Conservation (phyloP, 1,284 basidiomycete genomes). For the Anthracocystis panici-leucophaei region DNA sequence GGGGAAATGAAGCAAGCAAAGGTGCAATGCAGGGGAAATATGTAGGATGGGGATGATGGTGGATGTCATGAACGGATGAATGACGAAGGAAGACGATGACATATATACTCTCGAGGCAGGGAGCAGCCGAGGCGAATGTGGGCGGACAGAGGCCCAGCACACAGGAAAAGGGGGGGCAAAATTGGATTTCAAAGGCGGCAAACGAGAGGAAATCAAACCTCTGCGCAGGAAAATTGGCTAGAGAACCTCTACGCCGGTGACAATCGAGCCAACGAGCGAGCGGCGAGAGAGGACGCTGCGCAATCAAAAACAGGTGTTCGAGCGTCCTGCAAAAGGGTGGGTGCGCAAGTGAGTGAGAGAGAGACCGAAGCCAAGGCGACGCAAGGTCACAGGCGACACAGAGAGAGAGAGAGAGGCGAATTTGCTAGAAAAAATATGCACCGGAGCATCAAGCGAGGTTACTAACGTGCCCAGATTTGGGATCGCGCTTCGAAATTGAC, state of each 20-base stretch:
- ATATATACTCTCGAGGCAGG: slow-evolving; percentile 26
- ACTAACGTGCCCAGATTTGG: slow-evolving; percentile 16
- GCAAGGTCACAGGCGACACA: not conserved
- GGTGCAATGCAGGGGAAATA: slow-evolving; percentile 1
- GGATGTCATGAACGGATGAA: slow-evolving; percentile 15
- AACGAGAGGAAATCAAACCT: not conserved
- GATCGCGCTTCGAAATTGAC: slow-evolving; percentile 10
- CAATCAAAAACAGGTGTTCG: not conserved
- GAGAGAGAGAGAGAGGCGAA: slow-evolving; percentile 13
- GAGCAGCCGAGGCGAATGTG: not conserved
- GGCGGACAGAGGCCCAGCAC: not conserved
- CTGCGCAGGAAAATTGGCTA: no score
- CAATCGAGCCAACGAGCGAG: slow-evolving; percentile 9
- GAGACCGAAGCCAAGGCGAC: slow-evolving; percentile 2
- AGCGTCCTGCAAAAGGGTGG: slow-evolving; percentile 1
- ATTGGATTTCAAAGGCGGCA: slow-evolving; percentile 3
- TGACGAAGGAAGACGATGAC: slow-evolving; percentile 7
- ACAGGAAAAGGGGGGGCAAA: not conserved
- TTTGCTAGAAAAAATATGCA: slow-evolving; percentile 21
- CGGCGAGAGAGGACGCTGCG: not conserved
- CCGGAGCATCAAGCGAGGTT: slow-evolving; percentile 23
- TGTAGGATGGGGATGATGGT: not conserved
- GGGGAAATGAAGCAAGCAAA: slow-evolving; percentile 5
- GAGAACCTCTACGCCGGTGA: slow-evolving; percentile 11
- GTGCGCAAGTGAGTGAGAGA: no score